phyloP scores from a whole-genome alignment of 2,329 filamentous ascomycete species.

The Colletotrichum orchidophilum region DNA sequence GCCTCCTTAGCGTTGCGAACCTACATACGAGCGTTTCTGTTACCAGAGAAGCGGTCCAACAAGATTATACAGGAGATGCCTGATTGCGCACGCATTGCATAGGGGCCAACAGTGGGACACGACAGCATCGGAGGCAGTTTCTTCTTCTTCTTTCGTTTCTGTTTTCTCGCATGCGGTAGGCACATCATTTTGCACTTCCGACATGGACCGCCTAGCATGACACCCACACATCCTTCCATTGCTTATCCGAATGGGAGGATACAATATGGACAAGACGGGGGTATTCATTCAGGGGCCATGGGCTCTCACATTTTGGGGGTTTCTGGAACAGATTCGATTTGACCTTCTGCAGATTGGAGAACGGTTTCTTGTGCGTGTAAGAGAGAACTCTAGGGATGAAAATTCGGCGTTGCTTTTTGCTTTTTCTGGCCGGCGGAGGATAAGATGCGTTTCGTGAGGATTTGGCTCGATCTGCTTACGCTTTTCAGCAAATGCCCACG shows the following conservation, averaged over 20 bases:
- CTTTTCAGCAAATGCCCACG: slow-evolving; percentile 1
- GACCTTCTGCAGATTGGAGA: slow-evolving; percentile 9
- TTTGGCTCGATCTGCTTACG: slow-evolving; percentile 8
- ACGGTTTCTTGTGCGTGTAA: slow-evolving; percentile 30
- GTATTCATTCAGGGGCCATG: slow-evolving; percentile 9
- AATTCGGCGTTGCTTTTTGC: slow-evolving; percentile 24
- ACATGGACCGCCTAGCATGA: slow-evolving; percentile 2
- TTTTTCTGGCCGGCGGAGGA: slow-evolving; percentile 18
- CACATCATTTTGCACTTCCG: slow-evolving; percentile 8
- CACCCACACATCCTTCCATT: slow-evolving; percentile 21
- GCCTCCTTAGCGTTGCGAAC: neutral
- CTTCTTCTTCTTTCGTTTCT: neutral
- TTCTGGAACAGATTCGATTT: slow-evolving; percentile 20
- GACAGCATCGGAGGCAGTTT: slow-evolving; percentile 17
- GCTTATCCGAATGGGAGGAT: slow-evolving; percentile 28
- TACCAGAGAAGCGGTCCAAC: neutral
- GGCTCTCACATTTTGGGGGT: slow-evolving; percentile 6
- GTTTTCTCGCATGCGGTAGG: slow-evolving; percentile 13
- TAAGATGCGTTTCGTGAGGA: neutral
- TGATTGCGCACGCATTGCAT: slow-evolving; percentile 19
- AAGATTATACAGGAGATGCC: slow-evolving; percentile 6
- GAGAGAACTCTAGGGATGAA: slow-evolving; percentile 29
- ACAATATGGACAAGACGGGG: slow-evolving; percentile 2
- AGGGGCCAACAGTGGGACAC: slow-evolving; percentile 13
- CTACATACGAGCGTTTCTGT: neutral